These are phyloP conservation scores for Pyrus communis DNA, from an alignment of 306 rosid genomes.

Conservation along the genomic window DNA sequence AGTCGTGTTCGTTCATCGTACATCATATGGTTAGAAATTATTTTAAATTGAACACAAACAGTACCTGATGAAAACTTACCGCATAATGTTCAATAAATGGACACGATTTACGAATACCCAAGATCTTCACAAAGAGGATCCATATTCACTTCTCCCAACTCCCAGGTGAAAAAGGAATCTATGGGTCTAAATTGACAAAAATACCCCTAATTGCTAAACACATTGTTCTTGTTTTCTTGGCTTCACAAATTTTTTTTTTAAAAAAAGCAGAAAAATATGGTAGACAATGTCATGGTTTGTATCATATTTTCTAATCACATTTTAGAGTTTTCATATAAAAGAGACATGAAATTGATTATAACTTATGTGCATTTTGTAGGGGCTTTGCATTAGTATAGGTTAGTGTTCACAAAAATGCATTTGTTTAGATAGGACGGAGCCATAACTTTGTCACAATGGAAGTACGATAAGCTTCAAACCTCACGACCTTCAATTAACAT, in stretches of 20 bases:
- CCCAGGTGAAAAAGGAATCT: not conserved
- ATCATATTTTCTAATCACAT: not conserved
- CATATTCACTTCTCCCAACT: no score
- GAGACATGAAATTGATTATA: not conserved
- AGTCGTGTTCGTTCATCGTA: no score
- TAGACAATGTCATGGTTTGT: not conserved
- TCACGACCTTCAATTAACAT: not conserved
- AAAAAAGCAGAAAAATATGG: not conserved
- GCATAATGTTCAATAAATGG: no score
- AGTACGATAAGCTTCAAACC: not conserved
- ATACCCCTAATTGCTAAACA: not conserved
- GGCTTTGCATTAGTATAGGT: no score
- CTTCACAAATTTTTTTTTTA: not conserved
- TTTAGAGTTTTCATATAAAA: no score
- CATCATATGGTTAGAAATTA: no score
- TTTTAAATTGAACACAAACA: no score
- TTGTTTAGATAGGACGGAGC: no score
- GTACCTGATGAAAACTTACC: no score
- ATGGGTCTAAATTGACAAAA: not conserved
- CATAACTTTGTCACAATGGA: no score
- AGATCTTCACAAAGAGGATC: no score
- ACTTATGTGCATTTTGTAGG: not conserved
- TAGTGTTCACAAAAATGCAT: no score
- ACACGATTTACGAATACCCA: rapidly evolving
- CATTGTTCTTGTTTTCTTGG: not conserved